Base-by-base conservation (phyloP, 306 rosid species). In the Fragaria iinumae region DNA sequence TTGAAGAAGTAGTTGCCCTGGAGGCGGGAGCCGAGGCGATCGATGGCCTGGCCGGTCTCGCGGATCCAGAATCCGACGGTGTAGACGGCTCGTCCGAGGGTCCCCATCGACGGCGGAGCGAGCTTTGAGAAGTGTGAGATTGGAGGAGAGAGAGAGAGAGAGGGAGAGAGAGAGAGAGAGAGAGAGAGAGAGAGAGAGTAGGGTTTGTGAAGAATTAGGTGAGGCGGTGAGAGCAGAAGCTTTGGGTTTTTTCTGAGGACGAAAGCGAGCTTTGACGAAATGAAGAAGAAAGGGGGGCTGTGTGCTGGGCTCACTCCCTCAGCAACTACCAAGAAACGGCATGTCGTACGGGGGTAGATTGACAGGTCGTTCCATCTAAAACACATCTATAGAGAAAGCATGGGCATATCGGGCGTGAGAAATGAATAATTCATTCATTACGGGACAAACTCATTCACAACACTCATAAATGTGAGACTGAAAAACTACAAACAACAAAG, bases 31-130 rank as follows among this genome's bases (percentile, higher is more conserved):
- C 97, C 98, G 21, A 93, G 90, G 80, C 97, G 98, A 84, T 94
- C 98, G 23, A 91, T 47, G 85, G 98, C 98, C 81, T 94, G 97
- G 69, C 97, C 98, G 25, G 96, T 89, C 80, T 94, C 98, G 57
- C 98, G 96, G 91, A 94, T 91, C 98, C 93, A 90, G 89, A 94
- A 91, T 83, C 98, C 97, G 38, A 94, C 91, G 74, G 93, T 71
- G 93, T 94, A 94, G 80, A 94, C 80, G 47, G 94, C 96, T 79
- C 84, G 88, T 16, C 98, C 98, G 17, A 93, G 10, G 5, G 96
- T 91, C 76, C 96, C 98, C 98, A 93, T 93, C 79, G 69, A 27
- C 41, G 39, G 34, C 66, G 66, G 66, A 56, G 29, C 29, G 66
- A 60, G 67, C 20, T 62, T 23, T 59, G 17, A 27, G 8, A 1